These are phyloP conservation scores for Crucihimalaya himalaica DNA, from an alignment of 345 rosid genomes.

Conservation along the genomic window DNA sequence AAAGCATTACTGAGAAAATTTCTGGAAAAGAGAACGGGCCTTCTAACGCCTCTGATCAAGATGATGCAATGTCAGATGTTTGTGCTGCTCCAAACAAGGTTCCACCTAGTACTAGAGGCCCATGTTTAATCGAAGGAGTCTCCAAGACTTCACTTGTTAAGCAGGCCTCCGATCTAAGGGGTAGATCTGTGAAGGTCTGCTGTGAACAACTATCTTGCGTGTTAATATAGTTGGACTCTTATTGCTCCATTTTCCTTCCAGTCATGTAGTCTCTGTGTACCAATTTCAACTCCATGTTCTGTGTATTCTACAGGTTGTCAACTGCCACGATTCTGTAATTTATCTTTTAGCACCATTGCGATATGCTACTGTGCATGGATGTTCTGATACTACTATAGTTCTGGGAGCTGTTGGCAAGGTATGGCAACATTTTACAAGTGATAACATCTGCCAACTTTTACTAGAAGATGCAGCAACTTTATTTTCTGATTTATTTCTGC, in stretches of 20 bases:
- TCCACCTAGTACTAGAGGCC: constrained; percentile 64
- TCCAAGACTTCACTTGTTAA: constrained; percentile 85
- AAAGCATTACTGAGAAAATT: constrained; percentile 72
- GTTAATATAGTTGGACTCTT: background rate
- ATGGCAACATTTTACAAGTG: constrained; percentile 16
- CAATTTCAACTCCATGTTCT: constrained; percentile 12
- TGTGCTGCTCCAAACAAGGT: constrained; percentile 69
- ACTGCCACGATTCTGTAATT: constrained; percentile 94
- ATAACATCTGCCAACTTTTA: constrained; percentile 8
- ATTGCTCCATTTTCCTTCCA: background rate
- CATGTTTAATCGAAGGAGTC: constrained; percentile 84
- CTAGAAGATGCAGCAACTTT: background rate
- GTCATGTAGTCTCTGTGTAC: constrained; percentile 10
- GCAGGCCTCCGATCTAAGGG: constrained; percentile 87
- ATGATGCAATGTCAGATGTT: constrained; percentile 94
- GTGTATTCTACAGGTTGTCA: constrained; percentile 67
- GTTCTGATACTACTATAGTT: constrained; percentile 94
- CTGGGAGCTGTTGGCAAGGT: constrained; percentile 99
- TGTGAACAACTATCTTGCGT: background rate
- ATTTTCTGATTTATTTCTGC: constrained; percentile 34
- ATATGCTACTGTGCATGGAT: constrained; percentile 91
- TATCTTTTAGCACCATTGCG: constrained; percentile 92
- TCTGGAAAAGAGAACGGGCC: constrained; percentile 91
- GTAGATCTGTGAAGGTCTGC: constrained; percentile 89
- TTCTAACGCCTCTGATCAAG: constrained; percentile 67